These are phyloP conservation scores for Lyophyllum atratum DNA, from an alignment of 768 basidiomycete genomes.

Conservation along the genomic window DNA sequence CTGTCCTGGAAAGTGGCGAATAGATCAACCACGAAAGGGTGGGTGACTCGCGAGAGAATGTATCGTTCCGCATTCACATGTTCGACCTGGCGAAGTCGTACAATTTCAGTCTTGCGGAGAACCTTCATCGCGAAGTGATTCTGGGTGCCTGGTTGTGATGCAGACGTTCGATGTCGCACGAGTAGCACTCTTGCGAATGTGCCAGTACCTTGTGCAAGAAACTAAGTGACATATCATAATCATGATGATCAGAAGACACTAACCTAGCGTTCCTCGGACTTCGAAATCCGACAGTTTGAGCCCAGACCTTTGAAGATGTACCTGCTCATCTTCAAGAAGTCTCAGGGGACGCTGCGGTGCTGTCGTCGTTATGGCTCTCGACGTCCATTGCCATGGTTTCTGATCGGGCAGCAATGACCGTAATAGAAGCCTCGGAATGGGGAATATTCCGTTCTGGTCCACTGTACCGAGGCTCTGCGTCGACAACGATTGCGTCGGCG, in stretches of 20 bases:
- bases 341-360: conserved; percentile 47
- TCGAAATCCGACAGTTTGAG: conserved; percentile 79
- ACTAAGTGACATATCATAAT: conserved; percentile 2
- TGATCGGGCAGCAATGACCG: conserved; percentile 12
- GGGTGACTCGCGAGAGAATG: conserved; percentile 88
- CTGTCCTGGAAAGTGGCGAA: conserved; percentile 95
- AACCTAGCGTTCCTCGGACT: conserved; percentile 77
- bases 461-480: conserved; percentile 38
- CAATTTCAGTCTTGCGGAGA: conserved; percentile 82
- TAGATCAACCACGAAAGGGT: conserved; percentile 96
- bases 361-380: conserved; percentile 17
- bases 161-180: conserved; percentile 68
- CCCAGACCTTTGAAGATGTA: conserved; percentile 60
- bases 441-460: conserved; percentile 23
- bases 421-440: neutral
- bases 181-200: conserved; percentile 95
- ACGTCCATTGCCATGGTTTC: conserved; percentile 27
- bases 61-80: conserved; percentile 97
- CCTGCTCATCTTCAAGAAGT: conserved; percentile 69
- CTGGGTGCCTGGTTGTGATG: conserved; percentile 48
- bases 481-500: conserved; percentile 37
- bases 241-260: conserved; percentile 20
- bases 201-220: conserved; percentile 70
- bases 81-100: conserved; percentile 91
- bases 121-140: conserved; percentile 88